A percentile compares a stretch with the other conserved stretches of the same genome.
Evolutionary conservation across 1,284 basidiomycete species (phyloP).

Genomic region (Fistulina hepatica): DNA sequence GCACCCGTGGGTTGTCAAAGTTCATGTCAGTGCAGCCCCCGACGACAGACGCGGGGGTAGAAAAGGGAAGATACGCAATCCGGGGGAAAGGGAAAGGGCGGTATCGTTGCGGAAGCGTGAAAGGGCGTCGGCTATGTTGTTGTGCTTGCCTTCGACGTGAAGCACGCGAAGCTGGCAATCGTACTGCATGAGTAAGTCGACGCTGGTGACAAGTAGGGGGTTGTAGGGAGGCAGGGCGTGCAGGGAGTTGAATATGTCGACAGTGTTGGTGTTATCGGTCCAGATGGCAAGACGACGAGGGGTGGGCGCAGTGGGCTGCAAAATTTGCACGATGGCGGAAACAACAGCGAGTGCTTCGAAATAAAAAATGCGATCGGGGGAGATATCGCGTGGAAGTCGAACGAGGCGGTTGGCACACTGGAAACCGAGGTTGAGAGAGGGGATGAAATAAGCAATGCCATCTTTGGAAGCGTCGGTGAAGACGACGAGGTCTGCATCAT

Average conservation of each 20-base stretch:
- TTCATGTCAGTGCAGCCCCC: slow-evolving; percentile 21
- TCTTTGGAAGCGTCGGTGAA: slow-evolving; percentile 3
- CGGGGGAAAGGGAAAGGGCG: slow-evolving; percentile 9
- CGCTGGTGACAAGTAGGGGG: slow-evolving; percentile 18
- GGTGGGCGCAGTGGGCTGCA: neutral
- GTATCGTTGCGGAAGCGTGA: slow-evolving; percentile 6
- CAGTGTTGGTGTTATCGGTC: slow-evolving; percentile 26
- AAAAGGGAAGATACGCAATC: slow-evolving; percentile 16
- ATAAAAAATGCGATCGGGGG: too few relatives aligned
- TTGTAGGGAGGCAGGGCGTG: slow-evolving; percentile 20
- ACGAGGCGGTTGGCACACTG: slow-evolving; percentile 24
- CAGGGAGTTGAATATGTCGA: slow-evolving; percentile 26
- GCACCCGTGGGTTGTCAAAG: slow-evolving; percentile 4
- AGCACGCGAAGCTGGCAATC: slow-evolving; percentile 11
- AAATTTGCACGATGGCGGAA: slow-evolving; percentile 13
- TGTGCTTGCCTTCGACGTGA: slow-evolving; percentile 7
- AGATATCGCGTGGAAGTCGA: too few relatives aligned
- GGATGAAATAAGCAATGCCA: slow-evolving; percentile 4
- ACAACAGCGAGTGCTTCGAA: slow-evolving; percentile 21
- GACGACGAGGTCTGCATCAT: slow-evolving; percentile 17
- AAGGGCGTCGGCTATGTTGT: slow-evolving; percentile 7
- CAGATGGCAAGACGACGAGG: slow-evolving; percentile 16
- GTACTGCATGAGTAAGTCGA: slow-evolving; percentile 19
- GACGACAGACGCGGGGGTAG: slow-evolving; percentile 22
- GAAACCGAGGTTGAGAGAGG: slow-evolving; percentile 9